A percentile compares a stretch with the other conserved stretches of the same genome.
phyloP scores from a whole-genome alignment of 495 filamentous ascomycete species.

The Xylaria scruposa region DNA sequence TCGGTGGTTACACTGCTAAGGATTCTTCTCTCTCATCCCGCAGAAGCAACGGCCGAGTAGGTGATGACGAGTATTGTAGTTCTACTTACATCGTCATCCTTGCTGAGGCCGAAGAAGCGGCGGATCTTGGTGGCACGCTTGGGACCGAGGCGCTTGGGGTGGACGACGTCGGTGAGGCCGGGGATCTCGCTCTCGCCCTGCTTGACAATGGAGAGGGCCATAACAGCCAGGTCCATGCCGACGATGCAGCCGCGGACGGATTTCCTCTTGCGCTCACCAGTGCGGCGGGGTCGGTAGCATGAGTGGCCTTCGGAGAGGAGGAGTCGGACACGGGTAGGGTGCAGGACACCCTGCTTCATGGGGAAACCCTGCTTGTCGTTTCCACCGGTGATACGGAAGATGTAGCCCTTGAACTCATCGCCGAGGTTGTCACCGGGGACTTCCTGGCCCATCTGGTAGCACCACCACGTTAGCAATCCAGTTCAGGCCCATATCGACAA shows the following conservation, averaged over 20 bases:
- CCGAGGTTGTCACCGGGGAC: slow-evolving; percentile 92
- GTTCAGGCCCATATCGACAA: slow-evolving; percentile 4
- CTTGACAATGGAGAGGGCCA: slow-evolving; percentile 94
- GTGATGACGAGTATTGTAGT: slow-evolving; percentile 62
- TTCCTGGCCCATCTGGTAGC: slow-evolving; percentile 87
- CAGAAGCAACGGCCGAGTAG: slow-evolving; percentile 55
- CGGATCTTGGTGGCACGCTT: slow-evolving; percentile 99
- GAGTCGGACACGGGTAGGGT: slow-evolving; percentile 95
- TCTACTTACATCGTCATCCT: slow-evolving; percentile 98
- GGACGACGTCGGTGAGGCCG: slow-evolving; percentile 93
- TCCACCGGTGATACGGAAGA: slow-evolving; percentile 97
- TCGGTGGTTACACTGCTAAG: slow-evolving; percentile 47
- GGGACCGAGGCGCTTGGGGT: slow-evolving; percentile 97
- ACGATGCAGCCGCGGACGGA: slow-evolving; percentile 97
- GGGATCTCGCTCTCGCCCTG: slow-evolving; percentile 93
- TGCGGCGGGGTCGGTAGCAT: slow-evolving; percentile 97
- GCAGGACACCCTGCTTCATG: slow-evolving; percentile 99
- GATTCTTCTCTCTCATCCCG: slow-evolving; percentile 54
- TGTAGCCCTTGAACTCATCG: slow-evolving; percentile 98
- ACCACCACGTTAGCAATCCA: slow-evolving; percentile 39
- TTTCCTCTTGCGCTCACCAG: slow-evolving; percentile 99
- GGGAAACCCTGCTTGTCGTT: slow-evolving; percentile 99
- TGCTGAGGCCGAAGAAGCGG: slow-evolving; percentile 96
- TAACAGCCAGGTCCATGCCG: slow-evolving; percentile 88
- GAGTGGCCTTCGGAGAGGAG: slow-evolving; percentile 91